These are phyloP conservation scores for Pyrenophora teres DNA, from an alignment of 2,329 filamentous ascomycete genomes.

Conservation along the genomic window DNA sequence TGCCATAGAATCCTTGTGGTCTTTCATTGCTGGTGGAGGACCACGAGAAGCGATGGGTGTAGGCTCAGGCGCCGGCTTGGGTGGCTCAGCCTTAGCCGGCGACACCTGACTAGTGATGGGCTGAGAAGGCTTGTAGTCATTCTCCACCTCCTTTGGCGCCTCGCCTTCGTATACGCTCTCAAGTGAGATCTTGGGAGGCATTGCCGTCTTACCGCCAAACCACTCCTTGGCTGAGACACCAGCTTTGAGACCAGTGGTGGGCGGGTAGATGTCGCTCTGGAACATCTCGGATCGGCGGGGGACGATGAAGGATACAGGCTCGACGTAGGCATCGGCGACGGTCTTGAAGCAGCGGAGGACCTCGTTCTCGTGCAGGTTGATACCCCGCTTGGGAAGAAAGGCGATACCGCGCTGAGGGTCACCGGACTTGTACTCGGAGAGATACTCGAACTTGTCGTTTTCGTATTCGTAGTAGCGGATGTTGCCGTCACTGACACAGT, in stretches of 20 bases:
- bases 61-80: conserved; percentile 52
- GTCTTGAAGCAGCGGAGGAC: conserved; percentile 93
- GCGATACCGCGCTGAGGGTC: conserved; percentile 94
- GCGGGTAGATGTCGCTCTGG: conserved; percentile 96
- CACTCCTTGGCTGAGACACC: conserved; percentile 82
- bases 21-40: conserved; percentile 72
- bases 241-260: conserved; percentile 77
- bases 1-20: conserved; percentile 86
- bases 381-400: conserved; percentile 91
- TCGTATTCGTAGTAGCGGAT: conserved; percentile 99
- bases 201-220: conserved; percentile 80
- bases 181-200: conserved; percentile 91
- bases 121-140: conserved; percentile 66
- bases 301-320: conserved; percentile 97
- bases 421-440: conserved; percentile 95
- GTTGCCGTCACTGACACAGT: conserved; percentile 77
- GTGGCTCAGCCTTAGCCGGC: conserved; percentile 59
- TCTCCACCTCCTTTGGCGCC: conserved; percentile 75
- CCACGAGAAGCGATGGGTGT: conserved; percentile 54
- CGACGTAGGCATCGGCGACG: conserved; percentile 90
- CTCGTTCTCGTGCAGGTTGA: conserved; percentile 96
- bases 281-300: conserved; percentile 91
- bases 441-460: conserved; percentile 97
- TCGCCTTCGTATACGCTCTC: conserved; percentile 88
- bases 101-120: conserved; percentile 44